Evolutionary conservation across 176 grass and related monocot genomes (phyloP), one percentile per base, ranked within the genome.

Genomic region (Oryza glumipatula): DNA sequence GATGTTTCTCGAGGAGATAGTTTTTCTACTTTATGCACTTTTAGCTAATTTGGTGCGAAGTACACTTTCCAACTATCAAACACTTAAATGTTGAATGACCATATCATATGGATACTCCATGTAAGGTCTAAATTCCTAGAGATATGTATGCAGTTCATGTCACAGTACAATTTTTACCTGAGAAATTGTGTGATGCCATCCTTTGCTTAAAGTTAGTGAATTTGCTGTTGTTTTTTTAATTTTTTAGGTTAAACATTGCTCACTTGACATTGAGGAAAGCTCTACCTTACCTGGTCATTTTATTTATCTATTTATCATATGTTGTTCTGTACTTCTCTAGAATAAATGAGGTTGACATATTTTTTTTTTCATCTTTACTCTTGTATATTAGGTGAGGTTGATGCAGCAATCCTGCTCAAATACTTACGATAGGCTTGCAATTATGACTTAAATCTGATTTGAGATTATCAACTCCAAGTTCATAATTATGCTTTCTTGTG

Each of bases 311-410:
- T 49, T 72, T 65, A 14, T 39, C 60, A 68, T 52, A 52, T 4
- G 11, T 48, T 4, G 0, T 49, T 46, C 12, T 45, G 72, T 81
- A 79, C 4, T 19, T 17, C 56, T 75, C 0, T 69, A 61, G 7
- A 39, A 68, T 60, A 12, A 0, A 48, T 48, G 13, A 16, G 14
- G 48, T 51, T 51, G 48, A 16, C 16, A 22, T 70, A 15, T 47
- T 0, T 32, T 32, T 12, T 67, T 22, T 72, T 4, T 54, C 17
- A 49, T 51, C 6, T 39, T 8, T 66, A 79, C 26, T 45, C 36
- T 88, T 84, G 58, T 80, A 74, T 19, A 36, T 79, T 74, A 61
- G 69, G 21, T 74, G 48, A 86, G 17, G 11, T 83, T 73, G 15
- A 28, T 68, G 36, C 63, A n/a, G 1, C 4, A 47, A 70, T 77